These are phyloP conservation scores for Tulasnella sp. DNA, from an alignment of 768 basidiomycete species.

Conservation along the genomic window DNA sequence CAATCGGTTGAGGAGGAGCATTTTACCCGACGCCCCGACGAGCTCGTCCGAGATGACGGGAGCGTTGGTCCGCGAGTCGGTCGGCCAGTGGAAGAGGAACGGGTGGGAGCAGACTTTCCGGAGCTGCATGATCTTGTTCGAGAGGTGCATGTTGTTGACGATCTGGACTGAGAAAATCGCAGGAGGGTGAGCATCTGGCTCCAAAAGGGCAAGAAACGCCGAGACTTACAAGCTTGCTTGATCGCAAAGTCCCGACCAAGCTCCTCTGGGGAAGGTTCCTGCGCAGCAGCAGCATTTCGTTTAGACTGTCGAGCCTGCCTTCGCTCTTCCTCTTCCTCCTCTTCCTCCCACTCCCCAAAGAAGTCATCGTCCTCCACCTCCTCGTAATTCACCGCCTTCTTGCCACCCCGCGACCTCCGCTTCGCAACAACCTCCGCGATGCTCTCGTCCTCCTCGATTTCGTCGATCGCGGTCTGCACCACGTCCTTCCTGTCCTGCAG, in stretches of 20 bases:
- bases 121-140: constrained; percentile 96
- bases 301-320: constrained; percentile 48
- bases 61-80: constrained; percentile 62
- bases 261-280: constrained; percentile 55
- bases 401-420: constrained; percentile 40
- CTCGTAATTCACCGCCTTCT: constrained; percentile 54
- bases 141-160: constrained; percentile 90
- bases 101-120: constrained; percentile 97
- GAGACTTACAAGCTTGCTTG: constrained; percentile 61
- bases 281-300: constrained; percentile 37
- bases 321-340: constrained; percentile 51
- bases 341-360: constrained; percentile 58
- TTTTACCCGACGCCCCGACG: constrained; percentile 89
- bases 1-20: constrained; percentile 92
- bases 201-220: background rate
- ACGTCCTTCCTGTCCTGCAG: constrained; percentile 35
- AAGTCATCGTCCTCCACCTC: constrained; percentile 61
- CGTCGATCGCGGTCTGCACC: constrained; percentile 39
- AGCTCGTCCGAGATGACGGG: constrained; percentile 76
- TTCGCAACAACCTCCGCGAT: constrained; percentile 40
- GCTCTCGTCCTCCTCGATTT: constrained; percentile 41
- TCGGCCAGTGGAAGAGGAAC: constrained; percentile 84
- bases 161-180: constrained; percentile 61
- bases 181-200: background rate
- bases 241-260: constrained; percentile 61